Base-by-base conservation (phyloP, 2,329 filamentous ascomycete genomes). In the Ceratocystiopsis minuta region DNA sequence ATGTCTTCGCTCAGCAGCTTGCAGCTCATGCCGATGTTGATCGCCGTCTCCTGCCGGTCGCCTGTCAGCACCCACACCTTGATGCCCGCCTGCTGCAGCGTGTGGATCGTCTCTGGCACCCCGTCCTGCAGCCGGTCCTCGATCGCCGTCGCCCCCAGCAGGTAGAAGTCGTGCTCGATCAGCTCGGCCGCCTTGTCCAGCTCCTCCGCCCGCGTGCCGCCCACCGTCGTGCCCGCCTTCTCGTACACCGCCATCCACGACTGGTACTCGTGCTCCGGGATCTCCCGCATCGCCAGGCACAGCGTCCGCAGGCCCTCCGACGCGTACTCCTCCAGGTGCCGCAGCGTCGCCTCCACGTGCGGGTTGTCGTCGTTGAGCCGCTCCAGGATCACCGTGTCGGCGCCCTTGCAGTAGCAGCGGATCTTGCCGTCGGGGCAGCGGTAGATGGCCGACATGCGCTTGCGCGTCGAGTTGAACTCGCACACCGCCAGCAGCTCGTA, bases 1-100 rank as follows among this genome's bases (percentile, higher is more conserved):
- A 98, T 98, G 53, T 98, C 92, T 60, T 98, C 90, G 50, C 86
- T 94, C 46, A 98, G 84, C 39, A 98, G 72, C 63, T 96, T 96
- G 64, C 90, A 98, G 58, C 86, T 95, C 90, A 98, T 98, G 49
- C 92, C 90, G 51, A 98, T 98, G 59, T 98, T 98, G 71, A 98
- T 98, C 43, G 90, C 90, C 24, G 90, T 98, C 61, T 98, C 90
- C 61, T 98, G 92, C 53, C 90, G 76, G 65, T 98, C 90, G 52
- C 90, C 90, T 34, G 90, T 98, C 59, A 98, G 62, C 16, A 98
- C 90, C 90, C 90, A 98, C 43, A 98, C 80, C 62, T 98, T 98
- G 67, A 98, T 96, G 41, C 87, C 88, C 18, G 92, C 90, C 49
- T 87, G 83, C 59, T 98, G 92, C 24, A 98, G 67, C 0, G 90